Evolutionary conservation across 2,329 filamentous ascomycete species (phyloP).

Genomic region (Penicillium capsulatum): DNA sequence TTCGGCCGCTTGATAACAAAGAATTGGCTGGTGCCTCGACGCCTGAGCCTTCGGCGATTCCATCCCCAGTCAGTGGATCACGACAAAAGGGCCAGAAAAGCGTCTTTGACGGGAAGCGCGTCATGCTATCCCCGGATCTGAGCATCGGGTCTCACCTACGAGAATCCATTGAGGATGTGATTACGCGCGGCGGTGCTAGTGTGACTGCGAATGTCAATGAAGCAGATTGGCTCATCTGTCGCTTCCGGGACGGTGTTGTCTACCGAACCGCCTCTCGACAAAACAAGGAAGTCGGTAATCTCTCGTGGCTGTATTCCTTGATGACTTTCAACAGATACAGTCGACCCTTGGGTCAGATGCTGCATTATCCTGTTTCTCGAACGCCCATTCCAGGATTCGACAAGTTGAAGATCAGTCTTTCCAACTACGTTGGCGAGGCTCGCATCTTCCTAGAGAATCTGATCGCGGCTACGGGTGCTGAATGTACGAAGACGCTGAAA

Average conservation of each 20-base stretch:
- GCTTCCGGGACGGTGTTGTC: conserved; percentile 74
- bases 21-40: conserved; percentile 66
- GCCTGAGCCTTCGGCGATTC: conserved; percentile 43
- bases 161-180: conserved; percentile 65
- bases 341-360: conserved; percentile 71
- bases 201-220: conserved; percentile 62
- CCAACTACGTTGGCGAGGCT: conserved; percentile 94
- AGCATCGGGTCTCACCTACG: conserved; percentile 63
- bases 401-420: conserved; percentile 75
- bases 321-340: conserved; percentile 88
- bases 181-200: conserved; percentile 66
- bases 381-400: conserved; percentile 76
- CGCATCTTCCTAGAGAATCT: conserved; percentile 91
- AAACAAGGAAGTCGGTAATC: conserved; percentile 81
- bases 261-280: conserved; percentile 72
- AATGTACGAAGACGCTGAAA: conserved; percentile 92
- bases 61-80: conserved; percentile 26
- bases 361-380: conserved; percentile 84
- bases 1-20: conserved; percentile 55
- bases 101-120: conserved; percentile 71
- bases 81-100: conserved; percentile 53
- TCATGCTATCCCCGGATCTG: conserved; percentile 74
- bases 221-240: conserved; percentile 81
- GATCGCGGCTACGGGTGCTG: conserved; percentile 74
- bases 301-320: conserved; percentile 90